Base-by-base conservation (phyloP, 768 basidiomycete genomes). In the Suillus spraguei region DNA sequence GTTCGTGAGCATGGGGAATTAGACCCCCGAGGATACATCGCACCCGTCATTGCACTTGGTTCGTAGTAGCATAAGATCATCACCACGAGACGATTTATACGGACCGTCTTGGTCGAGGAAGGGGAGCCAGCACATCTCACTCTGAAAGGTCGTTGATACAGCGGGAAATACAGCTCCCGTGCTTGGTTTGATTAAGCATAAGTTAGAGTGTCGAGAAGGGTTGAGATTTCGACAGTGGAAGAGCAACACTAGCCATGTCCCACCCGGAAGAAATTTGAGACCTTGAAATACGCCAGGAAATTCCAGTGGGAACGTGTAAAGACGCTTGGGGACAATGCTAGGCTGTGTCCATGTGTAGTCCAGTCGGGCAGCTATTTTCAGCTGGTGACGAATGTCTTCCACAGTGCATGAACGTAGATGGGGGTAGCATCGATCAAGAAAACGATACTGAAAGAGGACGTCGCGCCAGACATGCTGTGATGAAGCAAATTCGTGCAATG, bases 221-320 rank as follows among this genome's bases (percentile, higher is more conserved):
- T 74, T 74, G 32, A 72, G 69, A 22, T 63, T 69, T 8, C 74
- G 68, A 38, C 73, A 74, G 59, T 74, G 73, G 49, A 75, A 74
- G n/a, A 75, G 66, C 28, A 74, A 56, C 16, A 74, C 72, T 2
- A 74, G 69, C 73, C 73, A 74, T 60, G 71, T 66, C 44, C 67
- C 67, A 9, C 73, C 73, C 10, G 73, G 69, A 49, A 72, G n/a
- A 60, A 76, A 74, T 47, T 67, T 72, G 61, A 74, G 49, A 38
- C 73, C 73, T 61, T 75, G 73, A 59, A 74, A 74, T 9, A 74
- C 63, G 4, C 73, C 73, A 8, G 74, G 70, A 38, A 75, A 69
- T 16, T 72, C 70, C 28, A 74, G 67, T 4, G 72, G 73, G 22
- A 74, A 74, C 22, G 74, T 67, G 39, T 69, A 66, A n/a, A 55